Evolutionary conservation across 1,284 basidiomycete genomes (phyloP).

Genomic region (Neolentinus lepideus): DNA sequence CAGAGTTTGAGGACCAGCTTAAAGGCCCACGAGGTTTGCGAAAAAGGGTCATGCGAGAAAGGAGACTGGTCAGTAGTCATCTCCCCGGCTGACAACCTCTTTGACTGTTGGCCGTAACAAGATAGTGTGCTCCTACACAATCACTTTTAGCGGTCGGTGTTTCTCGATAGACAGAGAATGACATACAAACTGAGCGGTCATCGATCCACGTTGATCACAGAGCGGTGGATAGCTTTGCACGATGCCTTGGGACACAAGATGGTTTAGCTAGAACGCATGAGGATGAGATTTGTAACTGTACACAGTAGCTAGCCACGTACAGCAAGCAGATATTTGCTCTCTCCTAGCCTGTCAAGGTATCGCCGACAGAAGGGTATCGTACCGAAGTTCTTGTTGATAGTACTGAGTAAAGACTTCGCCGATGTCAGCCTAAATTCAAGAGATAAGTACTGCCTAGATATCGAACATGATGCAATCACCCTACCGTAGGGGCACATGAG

Average conservation of each 20-base stretch:
- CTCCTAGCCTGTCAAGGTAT: conserved; percentile 91
- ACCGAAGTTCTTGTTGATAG: conserved; percentile 92
- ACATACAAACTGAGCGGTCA: conserved; percentile 91
- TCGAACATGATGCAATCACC: conserved; percentile 12
- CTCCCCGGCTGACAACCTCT: conserved; percentile 92
- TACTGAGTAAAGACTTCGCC: conserved; percentile 81
- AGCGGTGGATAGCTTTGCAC: conserved; percentile 96
- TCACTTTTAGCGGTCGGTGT: neutral
- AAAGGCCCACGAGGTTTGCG: neutral
- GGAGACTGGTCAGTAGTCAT: conserved; percentile 65
- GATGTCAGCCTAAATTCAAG: conserved; percentile 57
- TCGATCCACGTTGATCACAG: conserved; percentile 71
- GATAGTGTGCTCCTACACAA: conserved; percentile 82
- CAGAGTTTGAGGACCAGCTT: neutral
- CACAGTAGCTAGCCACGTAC: conserved; percentile 37
- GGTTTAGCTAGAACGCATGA: conserved; percentile 64
- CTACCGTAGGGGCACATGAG: conserved; percentile 65
- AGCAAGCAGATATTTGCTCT: conserved; percentile 91
- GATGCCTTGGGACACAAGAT: conserved; percentile 83
- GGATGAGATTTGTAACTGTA: conserved; percentile 6
- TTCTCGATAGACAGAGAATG: neutral
- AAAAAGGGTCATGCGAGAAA: neutral
- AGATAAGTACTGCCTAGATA: neutral
- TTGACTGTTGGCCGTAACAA: conserved; percentile 87
- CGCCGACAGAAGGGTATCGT: conserved; percentile 94